These are phyloP conservation scores for Aspergillus neoniger DNA, from an alignment of 2,329 filamentous ascomycete species.

Conservation along the genomic window DNA sequence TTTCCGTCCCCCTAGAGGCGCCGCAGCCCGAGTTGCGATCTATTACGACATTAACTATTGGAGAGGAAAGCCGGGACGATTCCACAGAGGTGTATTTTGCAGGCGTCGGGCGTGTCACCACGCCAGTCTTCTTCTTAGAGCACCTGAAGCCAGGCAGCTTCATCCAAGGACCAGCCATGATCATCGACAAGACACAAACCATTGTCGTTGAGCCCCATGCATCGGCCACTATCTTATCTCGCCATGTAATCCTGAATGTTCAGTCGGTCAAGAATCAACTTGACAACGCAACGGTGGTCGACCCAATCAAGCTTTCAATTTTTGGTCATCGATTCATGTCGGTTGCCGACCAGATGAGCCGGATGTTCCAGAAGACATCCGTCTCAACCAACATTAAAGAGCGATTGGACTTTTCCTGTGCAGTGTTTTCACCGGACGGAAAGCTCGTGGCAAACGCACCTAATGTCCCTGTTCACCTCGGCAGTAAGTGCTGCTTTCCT, in stretches of 20 bases:
- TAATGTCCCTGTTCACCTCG: constrained; percentile 78
- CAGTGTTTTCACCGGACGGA: constrained; percentile 75
- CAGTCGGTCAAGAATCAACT: constrained; percentile 46
- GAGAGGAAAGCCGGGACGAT: constrained; percentile 60
- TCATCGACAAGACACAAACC: constrained; percentile 74
- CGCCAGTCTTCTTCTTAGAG: constrained; percentile 40
- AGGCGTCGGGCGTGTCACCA: constrained; percentile 33
- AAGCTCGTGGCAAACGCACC: constrained; percentile 70
- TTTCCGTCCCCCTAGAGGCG: not conserved
- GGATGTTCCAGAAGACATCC: constrained; percentile 57
- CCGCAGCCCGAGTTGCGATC: not conserved
- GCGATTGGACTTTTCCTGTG: constrained; percentile 82
- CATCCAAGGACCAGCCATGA: constrained; percentile 72
- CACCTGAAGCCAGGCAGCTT: constrained; percentile 36
- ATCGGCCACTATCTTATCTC: constrained; percentile 72
- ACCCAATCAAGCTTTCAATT: constrained; percentile 57
- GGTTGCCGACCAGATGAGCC: constrained; percentile 62
- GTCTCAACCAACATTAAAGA: constrained; percentile 75
- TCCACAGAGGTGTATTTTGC: constrained; percentile 40
- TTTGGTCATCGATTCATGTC: constrained; percentile 62
- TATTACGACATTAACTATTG: constrained; percentile 64
- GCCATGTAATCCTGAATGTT: constrained; percentile 25
- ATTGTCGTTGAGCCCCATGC: constrained; percentile 83
- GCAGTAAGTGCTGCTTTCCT: constrained; percentile 47
- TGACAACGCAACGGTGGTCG: constrained; percentile 33